These are phyloP conservation scores for Pseudogymnoascus sp. DNA, from an alignment of 2,329 filamentous ascomycete genomes.

Conservation along the genomic window DNA sequence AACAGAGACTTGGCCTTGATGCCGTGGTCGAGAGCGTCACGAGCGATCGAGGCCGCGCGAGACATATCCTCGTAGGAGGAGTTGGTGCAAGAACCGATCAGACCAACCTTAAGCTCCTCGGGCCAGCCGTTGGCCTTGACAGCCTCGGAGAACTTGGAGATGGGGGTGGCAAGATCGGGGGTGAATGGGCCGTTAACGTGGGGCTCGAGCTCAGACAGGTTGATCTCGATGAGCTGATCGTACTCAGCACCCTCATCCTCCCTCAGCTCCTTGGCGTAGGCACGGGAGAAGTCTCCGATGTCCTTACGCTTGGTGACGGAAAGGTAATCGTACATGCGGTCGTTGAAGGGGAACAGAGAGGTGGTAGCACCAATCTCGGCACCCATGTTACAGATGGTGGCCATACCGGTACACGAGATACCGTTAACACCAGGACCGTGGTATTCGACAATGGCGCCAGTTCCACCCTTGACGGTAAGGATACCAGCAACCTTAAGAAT, in stretches of 20 bases:
- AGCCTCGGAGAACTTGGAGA: slow-evolving; percentile 93
- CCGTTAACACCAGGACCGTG: slow-evolving; percentile 65
- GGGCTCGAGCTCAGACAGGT: slow-evolving; percentile 89
- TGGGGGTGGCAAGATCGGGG: slow-evolving; percentile 92
- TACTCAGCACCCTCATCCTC: slow-evolving; percentile 90
- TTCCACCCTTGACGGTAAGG: slow-evolving; percentile 95
- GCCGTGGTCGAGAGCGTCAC: slow-evolving; percentile 84
- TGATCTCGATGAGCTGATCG: slow-evolving; percentile 92
- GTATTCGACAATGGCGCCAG: slow-evolving; percentile 82
- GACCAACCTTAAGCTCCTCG: slow-evolving; percentile 88
- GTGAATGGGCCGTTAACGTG: slow-evolving; percentile 99
- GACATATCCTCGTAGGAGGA: slow-evolving; percentile 82
- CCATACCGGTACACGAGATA: slow-evolving; percentile 80
- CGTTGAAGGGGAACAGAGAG: slow-evolving; percentile 95
- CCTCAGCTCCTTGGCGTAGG: slow-evolving; percentile 76
- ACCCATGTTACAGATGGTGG: slow-evolving; percentile 67
- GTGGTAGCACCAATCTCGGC: slow-evolving; percentile 80
- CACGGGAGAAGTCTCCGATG: slow-evolving; percentile 83
- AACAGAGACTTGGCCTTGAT: slow-evolving; percentile 90
- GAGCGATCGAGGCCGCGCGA: slow-evolving; percentile 82
- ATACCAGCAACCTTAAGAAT: slow-evolving; percentile 97
- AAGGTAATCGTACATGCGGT: slow-evolving; percentile 96
- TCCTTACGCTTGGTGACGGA: slow-evolving; percentile 79
- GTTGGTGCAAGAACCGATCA: slow-evolving; percentile 99
- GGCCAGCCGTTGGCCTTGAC: slow-evolving; percentile 96